Evolutionary conservation across 2,329 filamentous ascomycete genomes (phyloP).

Genomic region (Ramichloridium luteum): DNA sequence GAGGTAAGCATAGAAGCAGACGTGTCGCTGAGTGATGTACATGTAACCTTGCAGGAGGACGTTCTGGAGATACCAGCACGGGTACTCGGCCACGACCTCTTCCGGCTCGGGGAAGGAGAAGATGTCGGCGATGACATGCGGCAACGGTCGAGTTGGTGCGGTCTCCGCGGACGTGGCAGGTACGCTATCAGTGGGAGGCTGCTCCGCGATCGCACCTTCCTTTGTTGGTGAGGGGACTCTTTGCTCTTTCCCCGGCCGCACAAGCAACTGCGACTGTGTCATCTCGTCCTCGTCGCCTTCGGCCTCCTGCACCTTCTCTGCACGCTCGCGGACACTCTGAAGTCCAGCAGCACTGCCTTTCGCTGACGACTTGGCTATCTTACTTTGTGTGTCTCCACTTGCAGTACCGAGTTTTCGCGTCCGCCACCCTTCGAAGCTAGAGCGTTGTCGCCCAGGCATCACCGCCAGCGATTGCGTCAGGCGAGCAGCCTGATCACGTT

Average conservation of each 20-base stretch:
- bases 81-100: constrained; percentile 81
- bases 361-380: too few relatives aligned
- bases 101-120: constrained; percentile 74
- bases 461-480: too few relatives aligned
- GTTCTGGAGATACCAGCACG: constrained; percentile 85
- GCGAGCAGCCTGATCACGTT: too few relatives aligned
- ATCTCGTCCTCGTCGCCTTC: not conserved
- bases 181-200: constrained; percentile 3
- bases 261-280: not conserved
- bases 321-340: too few relatives aligned
- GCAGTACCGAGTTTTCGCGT: too few relatives aligned
- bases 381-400: too few relatives aligned
- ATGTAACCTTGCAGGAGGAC: constrained; percentile 88
- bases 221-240: not conserved
- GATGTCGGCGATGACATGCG: constrained; percentile 38
- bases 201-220: constrained; percentile 2
- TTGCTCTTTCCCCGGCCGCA: not conserved
- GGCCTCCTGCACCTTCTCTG: not conserved
- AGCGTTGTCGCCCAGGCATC: too few relatives aligned
- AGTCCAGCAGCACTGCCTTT: too few relatives aligned
- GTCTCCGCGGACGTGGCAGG: too few relatives aligned
- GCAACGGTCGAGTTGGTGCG: constrained; percentile 4
- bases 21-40: constrained; percentile 85
- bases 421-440: too few relatives aligned
- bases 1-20: constrained; percentile 96